Evolutionary conservation across 1,284 basidiomycete genomes (phyloP).

Genomic region (Termitomyces sp.): DNA sequence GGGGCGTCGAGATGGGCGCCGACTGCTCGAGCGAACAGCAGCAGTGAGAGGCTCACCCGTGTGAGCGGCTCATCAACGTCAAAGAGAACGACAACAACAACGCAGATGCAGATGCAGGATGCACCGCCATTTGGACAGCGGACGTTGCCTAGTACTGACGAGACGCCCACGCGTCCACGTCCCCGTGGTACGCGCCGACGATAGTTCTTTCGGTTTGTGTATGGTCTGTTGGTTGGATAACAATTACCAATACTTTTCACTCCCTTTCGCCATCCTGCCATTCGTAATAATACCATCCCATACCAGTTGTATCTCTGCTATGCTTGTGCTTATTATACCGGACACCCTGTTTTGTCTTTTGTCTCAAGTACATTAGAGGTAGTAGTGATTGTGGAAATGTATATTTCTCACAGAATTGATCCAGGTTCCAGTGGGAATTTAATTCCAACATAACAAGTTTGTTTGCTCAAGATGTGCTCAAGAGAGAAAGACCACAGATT

Average conservation of each 20-base stretch:
- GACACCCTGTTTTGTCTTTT: constrained; percentile 1
- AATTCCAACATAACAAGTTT: not conserved
- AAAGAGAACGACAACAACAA: constrained; percentile 3
- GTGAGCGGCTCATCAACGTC: constrained; percentile 6
- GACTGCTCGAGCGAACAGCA: not conserved
- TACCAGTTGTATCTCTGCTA: not conserved
- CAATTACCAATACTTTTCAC: not conserved
- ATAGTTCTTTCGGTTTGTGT: constrained; percentile 11
- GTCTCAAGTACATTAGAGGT: not conserved
- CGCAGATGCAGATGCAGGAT: constrained; percentile 1
- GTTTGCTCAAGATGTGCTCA: not conserved
- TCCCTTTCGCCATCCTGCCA: not conserved
- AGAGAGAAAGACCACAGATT: not conserved
- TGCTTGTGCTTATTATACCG: constrained; percentile 1
- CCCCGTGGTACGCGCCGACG: constrained; percentile 33
- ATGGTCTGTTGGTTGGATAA: constrained; percentile 1
- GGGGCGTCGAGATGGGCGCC: constrained; percentile 34
- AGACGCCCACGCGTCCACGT: constrained; percentile 61
- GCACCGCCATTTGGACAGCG: constrained; percentile 11
- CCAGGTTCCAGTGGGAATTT: not conserved
- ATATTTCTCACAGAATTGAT: not conserved
- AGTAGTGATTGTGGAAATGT: constrained; percentile 1
- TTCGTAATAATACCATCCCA: constrained; percentile 1
- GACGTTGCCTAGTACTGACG: constrained; percentile 36
- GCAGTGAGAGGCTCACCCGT: constrained; percentile 12